Conservation (phyloP, 768 basidiomycete genomes). For the Lactarius hengduanensis region DNA sequence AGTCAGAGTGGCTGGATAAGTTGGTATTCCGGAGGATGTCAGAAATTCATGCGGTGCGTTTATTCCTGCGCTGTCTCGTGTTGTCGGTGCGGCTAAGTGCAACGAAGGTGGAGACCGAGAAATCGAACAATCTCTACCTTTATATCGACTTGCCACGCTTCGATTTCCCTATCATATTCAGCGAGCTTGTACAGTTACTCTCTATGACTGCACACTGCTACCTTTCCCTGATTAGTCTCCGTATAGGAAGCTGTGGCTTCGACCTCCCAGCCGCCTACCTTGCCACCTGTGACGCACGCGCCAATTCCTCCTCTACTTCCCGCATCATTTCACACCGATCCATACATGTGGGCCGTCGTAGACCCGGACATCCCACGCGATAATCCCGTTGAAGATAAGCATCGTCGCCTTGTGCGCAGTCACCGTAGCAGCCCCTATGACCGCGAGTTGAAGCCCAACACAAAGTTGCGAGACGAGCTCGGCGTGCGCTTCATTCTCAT, state of each 20-base stretch:
- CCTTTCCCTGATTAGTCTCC: background rate
- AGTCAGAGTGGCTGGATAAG: slow-evolving; percentile 95
- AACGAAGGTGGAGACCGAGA: slow-evolving; percentile 78
- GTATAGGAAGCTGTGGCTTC: slow-evolving; percentile 21
- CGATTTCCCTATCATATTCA: slow-evolving; percentile 95
- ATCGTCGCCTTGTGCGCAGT: slow-evolving; percentile 89
- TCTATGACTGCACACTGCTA: background rate
- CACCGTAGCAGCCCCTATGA: slow-evolving; percentile 95
- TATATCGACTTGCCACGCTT: slow-evolving; percentile 96
- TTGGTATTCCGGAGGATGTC: slow-evolving; percentile 94
- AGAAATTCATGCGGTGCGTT: slow-evolving; percentile 82
- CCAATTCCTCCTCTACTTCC: slow-evolving; percentile 48
- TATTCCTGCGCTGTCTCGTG: slow-evolving; percentile 1
- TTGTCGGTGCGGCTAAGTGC: slow-evolving; percentile 1
- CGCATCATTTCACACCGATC: slow-evolving; percentile 56
- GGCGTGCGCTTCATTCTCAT: slow-evolving; percentile 54
- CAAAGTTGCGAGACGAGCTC: slow-evolving; percentile 90
- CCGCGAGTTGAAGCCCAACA: slow-evolving; percentile 94
- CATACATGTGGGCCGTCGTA: slow-evolving; percentile 79
- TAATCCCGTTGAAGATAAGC: slow-evolving; percentile 97
- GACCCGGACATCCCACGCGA: slow-evolving; percentile 91
- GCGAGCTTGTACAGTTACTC: slow-evolving; percentile 68
- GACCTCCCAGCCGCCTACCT: slow-evolving; percentile 40
- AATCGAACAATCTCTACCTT: slow-evolving; percentile 91
- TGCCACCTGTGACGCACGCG: slow-evolving; percentile 39